Evolutionary conservation across 1,284 basidiomycete genomes (phyloP), one percentile per base, ranked within the genome.

Genomic region (Boletus mariae): DNA sequence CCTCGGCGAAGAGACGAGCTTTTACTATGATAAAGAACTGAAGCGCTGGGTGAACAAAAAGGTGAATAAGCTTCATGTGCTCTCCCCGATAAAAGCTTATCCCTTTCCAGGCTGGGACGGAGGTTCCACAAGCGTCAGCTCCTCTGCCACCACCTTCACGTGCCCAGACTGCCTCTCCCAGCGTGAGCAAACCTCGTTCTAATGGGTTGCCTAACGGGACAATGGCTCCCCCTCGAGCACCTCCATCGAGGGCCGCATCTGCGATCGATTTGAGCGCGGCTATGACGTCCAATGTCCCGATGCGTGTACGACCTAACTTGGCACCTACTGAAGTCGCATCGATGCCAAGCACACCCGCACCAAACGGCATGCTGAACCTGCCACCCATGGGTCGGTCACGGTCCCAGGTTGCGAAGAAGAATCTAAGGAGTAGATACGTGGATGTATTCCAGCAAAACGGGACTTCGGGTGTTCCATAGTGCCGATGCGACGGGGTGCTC

Each of bases 31-130:
- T 71, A 87, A 90, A 63, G 94, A 98, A 23, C 80, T 90, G 57
- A 97, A 97, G 72, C 83, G 89, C 57, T 99, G 97, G 97, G 87
- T 99, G 20, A 95, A 98, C 71, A 95, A 91, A 73, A 94, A 90
- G 73, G 92, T 92, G 60, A 68, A 79, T 65, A 11, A 20, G 17
- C 56, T 5, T 28, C n/a, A 3, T 37, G 37, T 41, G 42, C 25
- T 10, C 32, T 13, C 42, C 1, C 49, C 8, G 17, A 15, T 26
- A 45, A 8, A 34, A 25, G 9, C 52, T 60, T 32, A 65, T 44
- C 5, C 29, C 31, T 49, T 53, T 3, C 1, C 61, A 92, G 87
- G 77, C 75, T 54, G 81, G 78, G 29, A 66, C 72, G 12, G 80
- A 80, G 57, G 67, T 75, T 23, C 49, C 68, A 5, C 78, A 76